phyloP scores from a whole-genome alignment of 78 protist genomes.

The Dictyostelium intermedium region DNA sequence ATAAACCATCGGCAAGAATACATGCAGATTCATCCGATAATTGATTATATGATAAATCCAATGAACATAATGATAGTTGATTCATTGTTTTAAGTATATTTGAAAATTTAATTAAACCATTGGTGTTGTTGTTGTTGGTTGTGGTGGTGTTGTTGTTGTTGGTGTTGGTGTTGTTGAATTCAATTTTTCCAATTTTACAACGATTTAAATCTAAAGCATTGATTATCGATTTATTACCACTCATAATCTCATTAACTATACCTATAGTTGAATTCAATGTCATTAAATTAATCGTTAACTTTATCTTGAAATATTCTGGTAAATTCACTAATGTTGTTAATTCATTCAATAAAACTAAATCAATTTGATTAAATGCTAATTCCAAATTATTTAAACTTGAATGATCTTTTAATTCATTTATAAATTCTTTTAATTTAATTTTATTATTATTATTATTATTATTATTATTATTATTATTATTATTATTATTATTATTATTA shows the following conservation, averaged over 20 bases:
- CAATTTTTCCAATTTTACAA: constrained; percentile 41
- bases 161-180: too few species aligned
- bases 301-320: constrained; percentile 18
- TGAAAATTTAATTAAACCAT: too few species aligned
- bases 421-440: background rate
- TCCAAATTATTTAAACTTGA: background rate
- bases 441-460: background rate
- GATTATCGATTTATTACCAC: constrained; percentile 19
- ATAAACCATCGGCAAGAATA: background rate
- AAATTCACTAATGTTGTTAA: background rate
- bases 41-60: constrained; percentile 41
- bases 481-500: constrained; percentile 6
- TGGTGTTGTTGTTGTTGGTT: too few species aligned
- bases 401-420: constrained; percentile 8
- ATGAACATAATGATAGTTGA: background rate
- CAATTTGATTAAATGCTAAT: constrained; percentile 50
- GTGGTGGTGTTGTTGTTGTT: too few species aligned
- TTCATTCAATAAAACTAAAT: constrained; percentile 13
- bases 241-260: constrained; percentile 18
- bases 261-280: background rate
- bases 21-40: constrained; percentile 25
- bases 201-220: constrained; percentile 5
- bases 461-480: background rate
- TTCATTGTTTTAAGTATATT: background rate
- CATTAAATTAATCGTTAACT: constrained; percentile 39